Base-by-base conservation (phyloP, 139 green algal genomes). In the Axilococcus clingmanii region DNA sequence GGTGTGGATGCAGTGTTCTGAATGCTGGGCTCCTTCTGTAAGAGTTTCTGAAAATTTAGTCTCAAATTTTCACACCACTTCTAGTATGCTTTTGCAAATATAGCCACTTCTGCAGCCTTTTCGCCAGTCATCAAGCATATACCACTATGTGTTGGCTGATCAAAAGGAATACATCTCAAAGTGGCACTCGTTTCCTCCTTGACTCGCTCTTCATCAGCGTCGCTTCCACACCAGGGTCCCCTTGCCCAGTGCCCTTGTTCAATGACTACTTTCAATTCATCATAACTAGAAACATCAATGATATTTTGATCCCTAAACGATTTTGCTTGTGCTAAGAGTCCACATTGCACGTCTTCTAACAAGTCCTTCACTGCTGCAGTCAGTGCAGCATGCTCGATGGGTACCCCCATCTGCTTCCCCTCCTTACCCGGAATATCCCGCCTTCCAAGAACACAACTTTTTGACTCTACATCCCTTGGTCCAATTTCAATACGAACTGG, bases 31-130 rank as follows among this genome's bases (percentile, higher is more conserved):
- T n/a, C n/a, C n/a, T n/a, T n/a, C n/a, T n/a, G n/a, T n/a, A n/a
- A n/a, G n/a, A n/a, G n/a, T n/a, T n/a, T n/a, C n/a, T n/a, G n/a
- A n/a, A n/a, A n/a, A n/a, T n/a, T n/a, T n/a, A n/a, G n/a, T n/a
- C n/a, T n/a, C n/a, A n/a, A n/a, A n/a, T 9, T 38, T 38, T n/a
- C 11, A 33, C 16, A 53, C 6, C 40, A 53, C 5, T 32, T 36
- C 80, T 65, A 99, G 47, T 99, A 97, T 3, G 79, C 78, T 65
- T 95, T 96, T 3, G 90, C 82, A 68, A 99, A 99, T 27, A 99
- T 80, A 31, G 86, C 87, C 9, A 95, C 87, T 65, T 94, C 83
- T 3, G 65, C 40, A 12, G 86, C 87, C 0, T 64, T 52, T 36
- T 64, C 5, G 8, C 81, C 80, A 3, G 79, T 95, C 52, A 93